Base-by-base conservation (phyloP, 768 basidiomycete species). In the Suillus tomentosus region DNA sequence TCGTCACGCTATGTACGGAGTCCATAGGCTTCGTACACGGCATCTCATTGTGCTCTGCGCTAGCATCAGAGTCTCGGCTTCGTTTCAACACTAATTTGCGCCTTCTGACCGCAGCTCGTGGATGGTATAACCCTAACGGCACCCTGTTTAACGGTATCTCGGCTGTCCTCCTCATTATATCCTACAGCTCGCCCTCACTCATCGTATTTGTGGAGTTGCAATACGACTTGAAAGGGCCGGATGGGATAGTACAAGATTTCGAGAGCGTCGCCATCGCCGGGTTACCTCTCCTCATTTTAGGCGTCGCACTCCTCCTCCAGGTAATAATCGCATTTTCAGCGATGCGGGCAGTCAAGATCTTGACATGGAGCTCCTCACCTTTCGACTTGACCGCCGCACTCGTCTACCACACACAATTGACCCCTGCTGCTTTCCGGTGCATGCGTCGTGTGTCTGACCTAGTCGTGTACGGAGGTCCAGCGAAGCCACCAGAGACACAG, bases 311-410 rank as follows among this genome's bases (percentile, higher is more conserved):
- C 27, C 51, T 70, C 1, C 56, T 68, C 17, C 76, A 76, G 56
- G 72, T 63, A 0, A 7, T 67, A 4, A 69, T 77, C 34, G 73
- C 73, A 7, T 61, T 76, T 22, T 56, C 51, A 1, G 73, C 69
- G 22, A 65, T 69, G 19, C 53, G 62, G 22, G 36, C 63, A n/a
- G 69, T 72, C 19, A 67, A 71, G 57, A 65, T 76, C 37, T 45
- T 71, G 53, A 76, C 73, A 7, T 76, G 76, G 76, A 77, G 76
- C 22, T 72, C 74, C 31, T 76, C 74, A 1, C 65, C 73, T 19
- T 68, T 77, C 22, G 73, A 74, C 19, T 64, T 71, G 1, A 73
- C 74, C 2, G 74, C 76, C 2, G 74, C 75, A 2, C 65, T 76
- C 24, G 65, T 77, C 14, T 69, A 73, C 17, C 70, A 76, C 15